These are phyloP conservation scores for Aspergillus luchuensis DNA, from an alignment of 2,329 filamentous ascomycete genomes.

Conservation along the genomic window DNA sequence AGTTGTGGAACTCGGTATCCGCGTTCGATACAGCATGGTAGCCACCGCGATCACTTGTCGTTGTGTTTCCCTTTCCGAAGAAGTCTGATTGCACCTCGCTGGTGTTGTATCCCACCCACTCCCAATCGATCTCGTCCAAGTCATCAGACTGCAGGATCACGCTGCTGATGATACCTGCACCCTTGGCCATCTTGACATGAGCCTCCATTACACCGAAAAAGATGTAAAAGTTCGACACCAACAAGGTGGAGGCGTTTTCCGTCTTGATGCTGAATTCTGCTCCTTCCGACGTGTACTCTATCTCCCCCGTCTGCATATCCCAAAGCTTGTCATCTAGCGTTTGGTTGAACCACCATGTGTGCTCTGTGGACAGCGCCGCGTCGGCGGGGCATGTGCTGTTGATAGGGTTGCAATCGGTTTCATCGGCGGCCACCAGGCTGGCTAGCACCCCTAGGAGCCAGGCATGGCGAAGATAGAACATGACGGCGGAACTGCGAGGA, in stretches of 20 bases:
- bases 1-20: slow-evolving; percentile 8
- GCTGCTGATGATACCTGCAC: not conserved
- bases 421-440: not conserved
- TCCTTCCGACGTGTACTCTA: not conserved
- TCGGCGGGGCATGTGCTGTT: slow-evolving; percentile 3
- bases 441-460: not conserved
- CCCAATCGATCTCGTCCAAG: not conserved
- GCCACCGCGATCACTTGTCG: not conserved
- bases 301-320: not conserved
- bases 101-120: not conserved
- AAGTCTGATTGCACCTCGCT: not conserved
- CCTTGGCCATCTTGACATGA: not conserved
- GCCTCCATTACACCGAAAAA: not conserved
- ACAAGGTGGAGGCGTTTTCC: not conserved
- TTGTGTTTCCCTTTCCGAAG: not conserved
- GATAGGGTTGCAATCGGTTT: not conserved
- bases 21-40: not conserved
- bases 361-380: not conserved
- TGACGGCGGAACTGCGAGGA: not conserved
- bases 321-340: not conserved
- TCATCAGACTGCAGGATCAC: not conserved
- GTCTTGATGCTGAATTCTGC: not conserved
- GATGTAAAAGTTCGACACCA: slow-evolving; percentile 1
- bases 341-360: slow-evolving; percentile 1
- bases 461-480: not conserved